Conservation (phyloP, 2,329 filamentous ascomycete genomes). For the Trichoderma sp. region DNA sequence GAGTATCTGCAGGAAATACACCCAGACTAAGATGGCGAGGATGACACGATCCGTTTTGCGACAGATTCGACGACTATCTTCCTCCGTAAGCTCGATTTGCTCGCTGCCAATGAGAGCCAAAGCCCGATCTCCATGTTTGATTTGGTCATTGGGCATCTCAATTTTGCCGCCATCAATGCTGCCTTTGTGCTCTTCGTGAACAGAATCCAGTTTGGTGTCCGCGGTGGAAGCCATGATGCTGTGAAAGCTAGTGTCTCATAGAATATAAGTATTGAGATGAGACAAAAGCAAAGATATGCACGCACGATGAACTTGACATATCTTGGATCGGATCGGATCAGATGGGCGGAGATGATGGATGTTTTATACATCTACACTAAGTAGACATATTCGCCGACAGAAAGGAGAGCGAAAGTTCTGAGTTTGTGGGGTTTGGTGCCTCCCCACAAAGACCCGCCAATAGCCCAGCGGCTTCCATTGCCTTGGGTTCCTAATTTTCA, state of each 20-base stretch:
- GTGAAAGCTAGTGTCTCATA: neutral
- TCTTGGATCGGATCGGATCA: neutral
- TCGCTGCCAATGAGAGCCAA: neutral
- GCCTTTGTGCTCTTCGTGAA: neutral
- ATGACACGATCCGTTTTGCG: slow-evolving; percentile 61
- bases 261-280: neutral
- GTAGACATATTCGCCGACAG: neutral
- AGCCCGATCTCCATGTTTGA: neutral
- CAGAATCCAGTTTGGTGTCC: neutral
- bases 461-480: neutral
- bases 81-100: slow-evolving; percentile 21
- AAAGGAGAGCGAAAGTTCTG: neutral
- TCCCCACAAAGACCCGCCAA: neutral
- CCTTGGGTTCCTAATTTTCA: neutral
- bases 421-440: neutral
- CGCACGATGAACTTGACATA: neutral
- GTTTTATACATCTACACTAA: neutral
- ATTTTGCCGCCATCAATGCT: neutral
- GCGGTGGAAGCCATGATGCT: neutral
- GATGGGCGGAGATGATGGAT: neutral
- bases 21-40: slow-evolving; percentile 52
- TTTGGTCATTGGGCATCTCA: neutral
- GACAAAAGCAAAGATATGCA: neutral
- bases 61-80: slow-evolving; percentile 44
- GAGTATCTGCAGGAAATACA: slow-evolving; percentile 56